Percentiles rank a stretch among this genome's conserved stretches.
These are phyloP conservation scores for Raffaelea ambrosiae DNA, from an alignment of 2,329 filamentous ascomycete genomes.

Conservation along the genomic window DNA sequence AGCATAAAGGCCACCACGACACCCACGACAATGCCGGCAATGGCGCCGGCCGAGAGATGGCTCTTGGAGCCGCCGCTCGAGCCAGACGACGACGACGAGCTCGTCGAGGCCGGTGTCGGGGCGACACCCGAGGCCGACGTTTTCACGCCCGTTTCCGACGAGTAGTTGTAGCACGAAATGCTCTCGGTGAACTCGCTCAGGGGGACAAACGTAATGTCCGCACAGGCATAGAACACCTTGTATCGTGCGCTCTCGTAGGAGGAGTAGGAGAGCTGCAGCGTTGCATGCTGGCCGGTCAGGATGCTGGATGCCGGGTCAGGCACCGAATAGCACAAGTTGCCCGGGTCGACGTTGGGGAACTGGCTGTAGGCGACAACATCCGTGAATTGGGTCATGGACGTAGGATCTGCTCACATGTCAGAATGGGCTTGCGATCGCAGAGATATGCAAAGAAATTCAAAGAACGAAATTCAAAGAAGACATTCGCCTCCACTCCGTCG, in stretches of 20 bases:
- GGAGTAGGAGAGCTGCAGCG: neutral
- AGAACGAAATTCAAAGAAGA: no score
- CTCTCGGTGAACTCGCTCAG: conserved; percentile 14
- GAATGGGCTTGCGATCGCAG: neutral
- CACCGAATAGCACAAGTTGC: neutral
- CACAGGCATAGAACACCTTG: neutral
- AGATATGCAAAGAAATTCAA: no score
- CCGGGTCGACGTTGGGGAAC: neutral
- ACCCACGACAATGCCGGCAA: neutral
- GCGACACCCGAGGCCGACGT: neutral
- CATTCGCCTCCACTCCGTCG: neutral
- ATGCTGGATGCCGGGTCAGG: neutral
- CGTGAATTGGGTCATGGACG: neutral
- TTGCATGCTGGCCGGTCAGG: neutral
- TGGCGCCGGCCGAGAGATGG: neutral
- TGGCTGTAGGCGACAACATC: neutral
- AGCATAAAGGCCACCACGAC: neutral
- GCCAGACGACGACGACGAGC: no score
- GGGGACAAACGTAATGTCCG: neutral
- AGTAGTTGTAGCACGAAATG: neutral
- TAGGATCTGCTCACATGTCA: neutral
- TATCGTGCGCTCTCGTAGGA: neutral
- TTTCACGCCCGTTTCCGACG: neutral
- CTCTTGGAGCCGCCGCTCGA: neutral
- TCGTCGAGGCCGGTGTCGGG: neutral